Evolutionary conservation across 2,329 filamentous ascomycete genomes (phyloP), one percentile per base, ranked within the genome.

Genomic region (Dactylonectria estremocensis): DNA sequence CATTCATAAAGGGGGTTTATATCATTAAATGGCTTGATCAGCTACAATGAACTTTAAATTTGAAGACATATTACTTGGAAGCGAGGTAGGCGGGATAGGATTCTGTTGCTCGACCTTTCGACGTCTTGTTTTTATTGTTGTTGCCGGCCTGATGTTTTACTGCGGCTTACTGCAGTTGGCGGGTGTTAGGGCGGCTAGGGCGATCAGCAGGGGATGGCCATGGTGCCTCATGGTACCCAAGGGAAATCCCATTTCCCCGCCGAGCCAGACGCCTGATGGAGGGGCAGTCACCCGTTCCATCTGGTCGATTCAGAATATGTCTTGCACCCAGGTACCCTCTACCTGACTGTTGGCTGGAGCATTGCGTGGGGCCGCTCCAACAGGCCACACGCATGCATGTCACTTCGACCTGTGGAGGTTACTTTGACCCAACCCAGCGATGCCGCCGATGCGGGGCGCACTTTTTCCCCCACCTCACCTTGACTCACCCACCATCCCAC

Each of bases 401-500:
- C 50, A 53, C 50, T 53, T 37, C 2, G 28, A 35, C 28, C 50
- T 11, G 11, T 28, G 24, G 24, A 28, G 24, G 24, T 7, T 28
- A 24, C 49, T 28, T 14, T n/a, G 13, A 35, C 22, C 49, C 33
- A 56, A 49, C n/a, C n/a, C n/a, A n/a, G n/a, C n/a, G n/a, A n/a
- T n/a, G n/a, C n/a, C 61, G 46, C 33, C 18, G 37, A 65, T 66
- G 71, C 66, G 74, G 74, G 74, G 74, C 74, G 75, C 67, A 71
- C 40, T 69, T 67, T 67, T 59, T 35, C 68, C 73, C 71, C 73
- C 72, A 71, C 73, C 68, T 74, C 49, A 35, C 59, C 64, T 75
- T 76, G 74, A 76, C 69, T 76, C 74, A 76, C 74, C 54, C 58
- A 53, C 55, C 45, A 49, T 37, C 56, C 72, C 74, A 75, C 68